Evolutionary conservation across 306 rosid genomes (phyloP).

Genomic region (Malus sylvestris): DNA sequence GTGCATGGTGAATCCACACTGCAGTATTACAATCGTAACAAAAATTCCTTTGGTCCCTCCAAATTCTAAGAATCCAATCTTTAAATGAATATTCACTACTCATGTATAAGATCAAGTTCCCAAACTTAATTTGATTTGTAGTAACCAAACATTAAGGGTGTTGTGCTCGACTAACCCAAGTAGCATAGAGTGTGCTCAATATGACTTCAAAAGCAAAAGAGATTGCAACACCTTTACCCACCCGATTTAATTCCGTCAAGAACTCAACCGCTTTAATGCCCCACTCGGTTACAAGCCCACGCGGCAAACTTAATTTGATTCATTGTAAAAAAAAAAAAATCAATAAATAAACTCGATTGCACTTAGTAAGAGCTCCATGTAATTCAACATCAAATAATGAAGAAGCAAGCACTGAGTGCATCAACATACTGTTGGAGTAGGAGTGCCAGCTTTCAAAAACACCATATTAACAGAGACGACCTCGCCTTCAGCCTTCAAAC

Average conservation of each 20-base stretch:
- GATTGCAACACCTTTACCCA: too few relatives aligned
- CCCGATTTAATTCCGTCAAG: too few relatives aligned
- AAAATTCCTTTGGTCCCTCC: background rate
- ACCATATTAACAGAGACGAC: constrained; percentile 78
- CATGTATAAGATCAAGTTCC: background rate
- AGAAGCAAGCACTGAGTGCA: background rate
- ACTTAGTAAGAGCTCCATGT: background rate
- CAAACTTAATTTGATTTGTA: background rate
- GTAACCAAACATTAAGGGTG: too few relatives aligned
- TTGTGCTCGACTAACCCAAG: too few relatives aligned
- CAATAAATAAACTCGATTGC: background rate
- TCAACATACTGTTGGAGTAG: constrained; percentile 73
- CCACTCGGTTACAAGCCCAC: too few relatives aligned
- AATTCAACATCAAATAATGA: background rate
- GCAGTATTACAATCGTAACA: background rate
- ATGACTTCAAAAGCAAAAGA: too few relatives aligned
- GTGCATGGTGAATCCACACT: background rate
- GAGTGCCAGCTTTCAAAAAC: constrained; percentile 84
- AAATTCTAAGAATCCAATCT: background rate
- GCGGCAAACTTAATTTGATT: background rate
- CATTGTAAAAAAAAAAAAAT: too few relatives aligned
- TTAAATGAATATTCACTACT: background rate
- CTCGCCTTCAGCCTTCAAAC: constrained; percentile 75
- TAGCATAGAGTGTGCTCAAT: too few relatives aligned
- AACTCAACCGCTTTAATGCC: too few relatives aligned